These are phyloP conservation scores for Carex littledalei DNA, from an alignment of 176 grass and related monocot genomes.

Conservation along the genomic window DNA sequence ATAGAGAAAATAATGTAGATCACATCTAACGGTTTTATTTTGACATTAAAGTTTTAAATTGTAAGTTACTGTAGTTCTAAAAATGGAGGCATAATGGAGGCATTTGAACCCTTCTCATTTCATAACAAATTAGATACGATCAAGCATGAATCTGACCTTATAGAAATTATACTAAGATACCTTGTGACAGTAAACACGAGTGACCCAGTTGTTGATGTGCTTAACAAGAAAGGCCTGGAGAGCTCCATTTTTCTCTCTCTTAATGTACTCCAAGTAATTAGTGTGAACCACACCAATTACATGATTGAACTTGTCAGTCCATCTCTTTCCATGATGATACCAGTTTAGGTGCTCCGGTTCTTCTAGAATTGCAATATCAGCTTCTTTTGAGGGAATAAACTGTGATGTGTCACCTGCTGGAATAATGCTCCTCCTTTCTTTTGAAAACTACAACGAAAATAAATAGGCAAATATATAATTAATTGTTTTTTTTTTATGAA, in stretches of 20 bases:
- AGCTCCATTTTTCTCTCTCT: conserved; percentile 87
- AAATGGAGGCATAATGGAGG: too few relatives aligned
- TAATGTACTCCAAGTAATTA: conserved; percentile 98
- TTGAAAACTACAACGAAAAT: conserved; percentile 61
- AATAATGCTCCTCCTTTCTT: conserved; percentile 88
- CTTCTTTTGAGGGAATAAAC: conserved; percentile 82
- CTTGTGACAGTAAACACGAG: conserved; percentile 91
- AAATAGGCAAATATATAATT: conserved; percentile 22
- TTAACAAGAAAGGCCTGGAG: conserved; percentile 89
- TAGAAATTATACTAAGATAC: conserved; percentile 29
- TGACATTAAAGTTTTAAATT: too few relatives aligned
- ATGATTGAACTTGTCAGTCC: conserved; percentile 97
- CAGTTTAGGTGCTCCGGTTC: conserved; percentile 99
- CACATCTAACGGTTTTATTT: too few relatives aligned
- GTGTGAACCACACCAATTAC: conserved; percentile 92
- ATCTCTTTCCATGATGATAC: conserved; percentile 98
- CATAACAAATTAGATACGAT: background rate
- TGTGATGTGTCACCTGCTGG: conserved; percentile 85
- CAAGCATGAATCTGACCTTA: background rate
- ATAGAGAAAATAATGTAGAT: too few relatives aligned
- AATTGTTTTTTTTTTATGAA: background rate
- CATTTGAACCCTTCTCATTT: background rate
- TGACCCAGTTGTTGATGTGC: conserved; percentile 95
- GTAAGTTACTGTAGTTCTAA: too few relatives aligned
- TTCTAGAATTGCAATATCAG: conserved; percentile 95